Evolutionary conservation across 495 filamentous ascomycete genomes (phyloP), one percentile per base, ranked within the genome.

Genomic region (Podospora fimiseda): DNA sequence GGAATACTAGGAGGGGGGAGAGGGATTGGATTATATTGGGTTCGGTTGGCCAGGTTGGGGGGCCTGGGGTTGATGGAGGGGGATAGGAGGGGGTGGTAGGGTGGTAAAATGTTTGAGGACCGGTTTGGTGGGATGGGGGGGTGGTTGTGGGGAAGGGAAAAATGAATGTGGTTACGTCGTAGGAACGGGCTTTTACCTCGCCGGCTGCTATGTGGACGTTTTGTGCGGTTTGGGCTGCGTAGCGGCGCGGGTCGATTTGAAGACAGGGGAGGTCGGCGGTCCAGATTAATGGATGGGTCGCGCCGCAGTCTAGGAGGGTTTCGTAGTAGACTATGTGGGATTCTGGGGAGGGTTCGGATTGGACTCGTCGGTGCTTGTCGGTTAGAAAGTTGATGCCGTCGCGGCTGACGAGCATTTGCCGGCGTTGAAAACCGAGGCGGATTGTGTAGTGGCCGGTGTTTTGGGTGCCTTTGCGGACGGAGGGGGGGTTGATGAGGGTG

Each of bases 291-390:
- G 75, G 74, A 36, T 69, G 60, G 14, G 69, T 76, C 27, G 75
- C 71, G 41, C 75, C 75, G 16, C 58, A 63, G 56, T 79, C 74
- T 22, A 79, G 56, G 30, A 79, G 52, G 27, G 56, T 64, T 19
- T 57, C 43, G 30, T 16, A 69, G 53, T 59, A 47, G 38, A 62
- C 21, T 33, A 27, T 40, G n/a, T 0, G 58, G 57, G 9, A 20
- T 38, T 22, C 15, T 16, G 9, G 5, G 41, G 39, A 15, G 15
- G 53, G 27, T 9, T 20, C 24, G 38, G 18, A 8, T 30, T 11
- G 18, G 36, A 21, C 9, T 44, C n/a, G 18, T 18, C 16, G n/a
- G 20, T 42, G 40, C 14, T 13, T 8, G 37, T 6, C 4, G 53
- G 15, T 8, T 16, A 18, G n/a, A 15, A 18, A 24, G 5, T n/a